These are phyloP conservation scores for Myxozyma kluyveri DNA, from an alignment of 805 yeast species.

Conservation along the genomic window DNA sequence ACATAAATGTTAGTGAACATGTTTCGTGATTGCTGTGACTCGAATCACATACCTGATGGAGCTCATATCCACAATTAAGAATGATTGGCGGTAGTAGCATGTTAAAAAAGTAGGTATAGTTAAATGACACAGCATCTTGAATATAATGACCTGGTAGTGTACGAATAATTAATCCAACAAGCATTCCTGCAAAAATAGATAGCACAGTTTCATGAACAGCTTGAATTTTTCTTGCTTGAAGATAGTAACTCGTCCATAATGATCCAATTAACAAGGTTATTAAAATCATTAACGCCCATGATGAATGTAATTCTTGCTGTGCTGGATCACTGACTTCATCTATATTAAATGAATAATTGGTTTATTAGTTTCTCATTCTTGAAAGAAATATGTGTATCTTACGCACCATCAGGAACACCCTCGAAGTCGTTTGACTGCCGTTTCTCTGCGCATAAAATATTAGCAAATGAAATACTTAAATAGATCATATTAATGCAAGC, in stretches of 20 bases:
- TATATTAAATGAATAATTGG: too few species aligned
- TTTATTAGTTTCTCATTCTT: too few species aligned
- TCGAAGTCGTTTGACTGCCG: neutral
- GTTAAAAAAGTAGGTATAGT: constrained; percentile 90
- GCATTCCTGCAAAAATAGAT: constrained; percentile 83
- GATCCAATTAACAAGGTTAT: constrained; percentile 78
- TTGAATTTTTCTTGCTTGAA: constrained; percentile 86
- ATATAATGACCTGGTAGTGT: constrained; percentile 94
- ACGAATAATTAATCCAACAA: constrained; percentile 86
- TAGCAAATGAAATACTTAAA: too few species aligned
- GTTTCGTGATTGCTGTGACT: neutral
- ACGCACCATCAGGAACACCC: neutral
- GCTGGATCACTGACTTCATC: constrained; percentile 59
- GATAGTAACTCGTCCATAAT: constrained; percentile 89
- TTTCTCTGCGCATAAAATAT: neutral
- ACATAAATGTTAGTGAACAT: neutral
- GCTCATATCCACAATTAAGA: constrained; percentile 93
- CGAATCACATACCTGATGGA: constrained; percentile 52
- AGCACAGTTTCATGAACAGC: constrained; percentile 96
- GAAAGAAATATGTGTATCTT: neutral
- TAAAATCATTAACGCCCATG: constrained; percentile 94
- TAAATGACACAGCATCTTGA: constrained; percentile 94
- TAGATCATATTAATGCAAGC: too few species aligned
- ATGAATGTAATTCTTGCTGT: constrained; percentile 89
- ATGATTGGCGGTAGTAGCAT: constrained; percentile 93